These are phyloP conservation scores for Lactifluus subvellereus DNA, from an alignment of 768 basidiomycete species.

Conservation along the genomic window DNA sequence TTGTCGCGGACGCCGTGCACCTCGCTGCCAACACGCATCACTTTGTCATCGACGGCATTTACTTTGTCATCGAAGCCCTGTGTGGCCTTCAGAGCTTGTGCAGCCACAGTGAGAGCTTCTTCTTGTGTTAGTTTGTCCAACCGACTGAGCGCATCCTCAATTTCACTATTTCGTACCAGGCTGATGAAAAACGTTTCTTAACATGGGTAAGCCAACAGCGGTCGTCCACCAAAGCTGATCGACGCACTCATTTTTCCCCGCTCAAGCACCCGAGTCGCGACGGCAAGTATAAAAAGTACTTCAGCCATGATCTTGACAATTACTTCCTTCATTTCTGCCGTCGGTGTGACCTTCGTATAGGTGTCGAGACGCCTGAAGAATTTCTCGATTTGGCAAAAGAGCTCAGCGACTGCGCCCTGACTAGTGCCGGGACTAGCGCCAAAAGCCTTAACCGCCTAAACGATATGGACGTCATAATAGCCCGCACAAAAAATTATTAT, in stretches of 20 bases:
- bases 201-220: not conserved
- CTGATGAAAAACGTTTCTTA: not conserved
- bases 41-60: no score
- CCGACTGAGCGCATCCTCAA: not conserved
- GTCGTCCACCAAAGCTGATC: no score
- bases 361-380: not conserved
- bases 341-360: not conserved
- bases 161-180: not conserved
- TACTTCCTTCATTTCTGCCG: not conserved
- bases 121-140: not conserved
- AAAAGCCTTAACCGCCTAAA: not conserved
- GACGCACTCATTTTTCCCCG: not conserved
- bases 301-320: not conserved
- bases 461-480: not conserved
- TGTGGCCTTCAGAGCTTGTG: not conserved
- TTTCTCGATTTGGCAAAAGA: not conserved
- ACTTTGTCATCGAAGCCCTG: not conserved
- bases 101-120: not conserved
- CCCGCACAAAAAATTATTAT: no score
- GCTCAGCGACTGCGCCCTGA: not conserved
- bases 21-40: no score
- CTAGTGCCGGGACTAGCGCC: not conserved
- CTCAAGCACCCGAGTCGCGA: not conserved
- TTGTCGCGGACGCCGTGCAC: not conserved
- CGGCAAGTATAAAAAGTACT: not conserved